Conservation (phyloP, 2,329 filamentous ascomycete genomes). For the Aspergillus nomiae region DNA sequence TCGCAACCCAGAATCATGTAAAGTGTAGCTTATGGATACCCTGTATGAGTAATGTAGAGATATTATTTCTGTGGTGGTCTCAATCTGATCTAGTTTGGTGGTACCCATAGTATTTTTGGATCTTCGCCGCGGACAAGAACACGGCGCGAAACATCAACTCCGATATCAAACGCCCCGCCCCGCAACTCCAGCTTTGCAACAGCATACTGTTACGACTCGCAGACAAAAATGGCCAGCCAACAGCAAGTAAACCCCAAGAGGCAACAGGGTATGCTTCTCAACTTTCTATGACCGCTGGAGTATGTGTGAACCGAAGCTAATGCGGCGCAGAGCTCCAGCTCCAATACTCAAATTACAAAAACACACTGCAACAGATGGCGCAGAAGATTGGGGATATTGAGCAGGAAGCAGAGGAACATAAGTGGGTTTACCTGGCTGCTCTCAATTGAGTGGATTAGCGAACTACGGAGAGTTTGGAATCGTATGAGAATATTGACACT, state of each 20-base stretch:
- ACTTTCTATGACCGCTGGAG: neutral
- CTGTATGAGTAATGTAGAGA: neutral
- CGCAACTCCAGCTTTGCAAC: slow-evolving; percentile 33
- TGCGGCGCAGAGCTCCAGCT: slow-evolving; percentile 48
- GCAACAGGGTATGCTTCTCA: slow-evolving; percentile 46
- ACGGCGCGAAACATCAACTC: slow-evolving; percentile 8
- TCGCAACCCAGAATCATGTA: neutral
- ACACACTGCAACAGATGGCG: slow-evolving; percentile 83
- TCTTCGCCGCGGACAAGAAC: neutral
- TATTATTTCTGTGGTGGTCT: neutral
- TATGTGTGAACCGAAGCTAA: slow-evolving; percentile 13
- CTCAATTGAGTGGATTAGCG: neutral
- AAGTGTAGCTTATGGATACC: neutral
- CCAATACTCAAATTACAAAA: slow-evolving; percentile 61
- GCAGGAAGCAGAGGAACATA: slow-evolving; percentile 96
- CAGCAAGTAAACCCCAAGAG: slow-evolving; percentile 45
- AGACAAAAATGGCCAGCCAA: slow-evolving; percentile 41
- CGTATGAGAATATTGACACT: slow-evolving; percentile 17
- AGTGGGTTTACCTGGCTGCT: slow-evolving; percentile 62
- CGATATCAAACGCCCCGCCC: slow-evolving; percentile 35
- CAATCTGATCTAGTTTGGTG: neutral
- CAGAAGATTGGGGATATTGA: slow-evolving; percentile 97
- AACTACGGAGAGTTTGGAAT: neutral
- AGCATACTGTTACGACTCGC: slow-evolving; percentile 12
- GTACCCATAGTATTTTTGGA: neutral